Evolutionary conservation across 768 basidiomycete genomes (phyloP).

Genomic region (Termitomyces sp.): DNA sequence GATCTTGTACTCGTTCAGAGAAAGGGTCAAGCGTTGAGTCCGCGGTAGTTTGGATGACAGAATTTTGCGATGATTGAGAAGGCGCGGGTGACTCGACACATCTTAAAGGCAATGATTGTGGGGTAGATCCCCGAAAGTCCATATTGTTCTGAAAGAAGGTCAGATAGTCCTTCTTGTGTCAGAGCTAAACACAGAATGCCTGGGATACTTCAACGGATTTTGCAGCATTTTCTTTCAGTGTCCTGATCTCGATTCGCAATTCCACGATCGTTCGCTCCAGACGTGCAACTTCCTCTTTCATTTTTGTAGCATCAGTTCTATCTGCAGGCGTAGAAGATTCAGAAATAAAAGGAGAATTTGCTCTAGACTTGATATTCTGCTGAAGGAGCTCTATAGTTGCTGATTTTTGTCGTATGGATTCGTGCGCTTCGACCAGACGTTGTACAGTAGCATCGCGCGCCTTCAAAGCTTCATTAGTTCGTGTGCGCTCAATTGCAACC

Average conservation of each 20-base stretch:
- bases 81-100: slow-evolving; percentile 1
- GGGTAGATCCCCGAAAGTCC: slow-evolving; percentile 1
- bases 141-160: slow-evolving; percentile 1
- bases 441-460: slow-evolving; percentile 61
- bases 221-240: slow-evolving; percentile 21
- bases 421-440: slow-evolving; percentile 54
- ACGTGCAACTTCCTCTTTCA: slow-evolving; percentile 31
- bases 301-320: slow-evolving; percentile 14
- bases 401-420: slow-evolving; percentile 56
- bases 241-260: slow-evolving; percentile 28
- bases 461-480: slow-evolving; percentile 49
- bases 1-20: slow-evolving; percentile 10
- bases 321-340: slow-evolving; percentile 4
- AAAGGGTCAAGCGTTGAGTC: slow-evolving; percentile 1
- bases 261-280: slow-evolving; percentile 33
- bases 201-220: slow-evolving; percentile 18
- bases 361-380: slow-evolving; percentile 16
- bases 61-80: slow-evolving; percentile 1
- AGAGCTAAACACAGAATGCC: slow-evolving; percentile 19
- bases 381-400: slow-evolving; percentile 42
- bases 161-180: neutral
- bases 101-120: slow-evolving; percentile 3
- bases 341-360: slow-evolving; percentile 4
- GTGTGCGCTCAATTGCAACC: slow-evolving; percentile 45
- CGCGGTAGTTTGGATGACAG: neutral